phyloP scores from a whole-genome alignment of 2,329 filamentous ascomycete species.

The Stachybotrys chlorohalonatus region DNA sequence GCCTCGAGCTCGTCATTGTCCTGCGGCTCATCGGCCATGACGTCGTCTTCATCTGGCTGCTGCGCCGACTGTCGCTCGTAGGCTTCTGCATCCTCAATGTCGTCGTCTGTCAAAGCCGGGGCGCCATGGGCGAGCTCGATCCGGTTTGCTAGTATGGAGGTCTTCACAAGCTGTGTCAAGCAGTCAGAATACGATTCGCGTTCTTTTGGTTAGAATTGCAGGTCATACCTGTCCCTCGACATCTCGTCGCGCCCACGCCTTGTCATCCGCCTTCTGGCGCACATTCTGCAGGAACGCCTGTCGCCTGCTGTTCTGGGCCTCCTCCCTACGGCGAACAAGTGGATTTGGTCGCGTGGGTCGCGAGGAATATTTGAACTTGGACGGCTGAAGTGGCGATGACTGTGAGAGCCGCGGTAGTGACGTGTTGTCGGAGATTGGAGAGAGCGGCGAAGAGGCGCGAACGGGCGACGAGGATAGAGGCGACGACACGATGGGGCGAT shows the following conservation, averaged over 20 bases:
- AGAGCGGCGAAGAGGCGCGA: constrained; percentile 40
- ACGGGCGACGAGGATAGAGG: constrained; percentile 52
- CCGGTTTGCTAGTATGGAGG: constrained; percentile 21
- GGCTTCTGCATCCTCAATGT: constrained; percentile 40
- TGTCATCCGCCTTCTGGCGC: constrained; percentile 50
- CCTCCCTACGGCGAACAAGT: constrained; percentile 50
- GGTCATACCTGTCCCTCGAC: constrained; percentile 44
- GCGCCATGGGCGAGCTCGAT: constrained; percentile 24
- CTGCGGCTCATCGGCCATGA: constrained; percentile 38
- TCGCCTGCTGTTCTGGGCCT: constrained; percentile 53
- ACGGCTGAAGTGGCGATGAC: constrained; percentile 33
- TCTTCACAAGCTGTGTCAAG: constrained; percentile 22
- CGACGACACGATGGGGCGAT: constrained; percentile 41
- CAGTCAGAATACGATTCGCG: constrained; percentile 3
- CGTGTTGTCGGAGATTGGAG: constrained; percentile 32
- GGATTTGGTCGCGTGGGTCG: constrained; percentile 55
- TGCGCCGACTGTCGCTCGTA: constrained; percentile 17
- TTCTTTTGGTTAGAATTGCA: not conserved
- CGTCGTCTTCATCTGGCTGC: constrained; percentile 28
- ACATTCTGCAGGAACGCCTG: constrained; percentile 62
- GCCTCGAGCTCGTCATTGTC: constrained; percentile 52
- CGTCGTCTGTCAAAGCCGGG: constrained; percentile 35
- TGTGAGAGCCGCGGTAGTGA: constrained; percentile 31
- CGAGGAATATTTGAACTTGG: constrained; percentile 41
- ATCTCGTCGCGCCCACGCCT: constrained; percentile 49